Evolutionary conservation across 1,139 yeast genomes (phyloP), one percentile per base, ranked within the genome.

Genomic region (Zygosaccharomyces pseudobailii): DNA sequence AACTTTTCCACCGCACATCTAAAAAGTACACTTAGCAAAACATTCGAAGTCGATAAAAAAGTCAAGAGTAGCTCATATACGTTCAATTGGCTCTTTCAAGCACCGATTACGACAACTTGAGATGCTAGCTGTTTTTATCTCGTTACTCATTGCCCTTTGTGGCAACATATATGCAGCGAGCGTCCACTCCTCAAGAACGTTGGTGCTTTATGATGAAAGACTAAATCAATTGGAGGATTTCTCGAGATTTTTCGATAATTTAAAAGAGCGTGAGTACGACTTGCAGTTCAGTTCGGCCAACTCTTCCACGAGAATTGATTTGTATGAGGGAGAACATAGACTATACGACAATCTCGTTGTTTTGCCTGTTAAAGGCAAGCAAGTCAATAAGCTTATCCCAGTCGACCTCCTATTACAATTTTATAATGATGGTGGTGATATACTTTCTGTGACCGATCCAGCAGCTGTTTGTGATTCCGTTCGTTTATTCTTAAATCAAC

Each of bases 391-490:
- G 36, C 69, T 70, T 25, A 59, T 79, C 42, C 62, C 72, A 3
- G 70, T 75, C 5, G 61, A 68, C 28, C 63, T 63, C 20, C 58
- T 84, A 42, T 58, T 81, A 45, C 72, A 78, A 36, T 87, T 81
- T 59, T 73, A 83, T 58, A 65, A 63, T 40, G 71, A 71, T 19
- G 87, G 90, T 37, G 97, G 97, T 50, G 86, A 89, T 63, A 63
- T 92, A 13, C 63, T 92, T 28, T 78, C 84, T 19, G 71, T 88
- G 25, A 75, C 82, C 0, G 69, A 75, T 20, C 74, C 82, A 27
- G 57, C 60, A 24, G 84, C 84, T n/a, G 71, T 81, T 24, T 87
- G 94, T 25, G 89, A 85, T 41, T 78, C 84, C 21, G 68, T 84
- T 28, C 78, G 89, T 51, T 70, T 76, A 5, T 84, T 85, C 58